Evolutionary conservation across 176 grass and related monocot species (phyloP).

Genomic region (Carex scoparia): DNA sequence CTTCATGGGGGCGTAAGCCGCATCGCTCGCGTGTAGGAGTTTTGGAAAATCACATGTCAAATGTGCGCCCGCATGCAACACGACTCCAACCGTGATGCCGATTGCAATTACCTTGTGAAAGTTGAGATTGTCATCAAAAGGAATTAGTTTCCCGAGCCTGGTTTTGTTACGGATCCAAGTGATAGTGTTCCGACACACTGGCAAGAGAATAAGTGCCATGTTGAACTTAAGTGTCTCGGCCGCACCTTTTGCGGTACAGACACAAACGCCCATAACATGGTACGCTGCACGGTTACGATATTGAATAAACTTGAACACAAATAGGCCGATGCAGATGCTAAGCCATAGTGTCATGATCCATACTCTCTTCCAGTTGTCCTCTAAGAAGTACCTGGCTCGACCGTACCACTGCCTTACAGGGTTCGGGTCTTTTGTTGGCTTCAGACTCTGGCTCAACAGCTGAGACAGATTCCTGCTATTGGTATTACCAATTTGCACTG

Average conservation of each 20-base stretch:
- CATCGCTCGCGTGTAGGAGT: constrained; percentile 25
- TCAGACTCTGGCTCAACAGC: constrained; percentile 25
- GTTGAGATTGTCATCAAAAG: constrained; percentile 45
- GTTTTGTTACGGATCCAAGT: constrained; percentile 43
- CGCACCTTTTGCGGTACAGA: constrained; percentile 37
- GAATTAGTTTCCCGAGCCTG: constrained; percentile 9
- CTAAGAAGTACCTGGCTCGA: constrained; percentile 16
- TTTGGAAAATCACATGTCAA: constrained; percentile 44
- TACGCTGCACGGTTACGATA: constrained; percentile 28
- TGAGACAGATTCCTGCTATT: constrained; percentile 28
- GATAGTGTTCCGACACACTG: constrained; percentile 43
- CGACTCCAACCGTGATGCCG: constrained; percentile 28
- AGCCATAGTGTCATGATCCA: constrained; percentile 41
- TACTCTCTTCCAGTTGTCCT: constrained; percentile 36
- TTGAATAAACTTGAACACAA: constrained; percentile 39
- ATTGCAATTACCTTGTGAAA: constrained; percentile 45
- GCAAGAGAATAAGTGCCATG: constrained; percentile 45
- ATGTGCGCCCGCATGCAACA: constrained; percentile 28
- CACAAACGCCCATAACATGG: constrained; percentile 41
- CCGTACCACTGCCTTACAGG: constrained; percentile 13
- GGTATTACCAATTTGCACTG: constrained; percentile 24
- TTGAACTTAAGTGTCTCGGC: constrained; percentile 48
- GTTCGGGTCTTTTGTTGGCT: constrained; percentile 29
- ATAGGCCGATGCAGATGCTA: constrained; percentile 21
- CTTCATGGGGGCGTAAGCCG: constrained; percentile 22